phyloP scores from a whole-genome alignment of 164 flowering plant species.

The Annona squamosa region DNA sequence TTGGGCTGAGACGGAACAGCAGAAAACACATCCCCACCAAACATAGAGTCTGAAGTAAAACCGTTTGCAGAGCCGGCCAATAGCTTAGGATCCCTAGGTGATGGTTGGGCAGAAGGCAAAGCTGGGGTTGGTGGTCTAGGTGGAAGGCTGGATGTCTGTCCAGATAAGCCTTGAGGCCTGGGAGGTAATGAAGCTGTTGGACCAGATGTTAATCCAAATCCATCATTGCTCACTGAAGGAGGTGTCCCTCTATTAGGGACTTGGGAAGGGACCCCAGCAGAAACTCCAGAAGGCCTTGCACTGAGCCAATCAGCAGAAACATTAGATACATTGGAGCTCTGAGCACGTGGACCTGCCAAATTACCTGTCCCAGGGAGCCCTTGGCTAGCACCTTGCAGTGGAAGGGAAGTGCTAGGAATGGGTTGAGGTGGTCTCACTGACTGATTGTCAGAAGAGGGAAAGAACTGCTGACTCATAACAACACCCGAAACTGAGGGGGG shows the following conservation, averaged over 20 bases:
- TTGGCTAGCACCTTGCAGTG: slow-evolving; percentile 33
- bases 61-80: slow-evolving; percentile 60
- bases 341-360: slow-evolving; percentile 20
- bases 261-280: slow-evolving; percentile 34
- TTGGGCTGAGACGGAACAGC: slow-evolving; percentile 37
- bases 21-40: slow-evolving; percentile 68
- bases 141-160: slow-evolving; percentile 6
- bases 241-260: slow-evolving; percentile 29
- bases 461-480: slow-evolving; percentile 33
- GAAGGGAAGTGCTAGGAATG: slow-evolving; percentile 32
- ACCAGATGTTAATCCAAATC: slow-evolving; percentile 10
- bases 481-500: slow-evolving; percentile 34
- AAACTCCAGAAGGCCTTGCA: slow-evolving; percentile 33
- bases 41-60: slow-evolving; percentile 40
- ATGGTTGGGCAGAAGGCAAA: slow-evolving; percentile 29
- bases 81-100: slow-evolving; percentile 43
- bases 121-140: slow-evolving; percentile 26
- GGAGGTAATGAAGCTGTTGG: background rate
- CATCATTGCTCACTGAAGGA: slow-evolving; percentile 25
- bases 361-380: slow-evolving; percentile 34
- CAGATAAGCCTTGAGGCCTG: background rate
- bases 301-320: slow-evolving; percentile 46
- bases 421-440: slow-evolving; percentile 46
- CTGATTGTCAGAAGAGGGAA: slow-evolving; percentile 46
- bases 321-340: slow-evolving; percentile 27